Percentiles rank a stretch among this genome's conserved stretches.
Evolutionary conservation across 2,329 filamentous ascomycete species (phyloP).

Genomic region (Xylaria arbuscula): DNA sequence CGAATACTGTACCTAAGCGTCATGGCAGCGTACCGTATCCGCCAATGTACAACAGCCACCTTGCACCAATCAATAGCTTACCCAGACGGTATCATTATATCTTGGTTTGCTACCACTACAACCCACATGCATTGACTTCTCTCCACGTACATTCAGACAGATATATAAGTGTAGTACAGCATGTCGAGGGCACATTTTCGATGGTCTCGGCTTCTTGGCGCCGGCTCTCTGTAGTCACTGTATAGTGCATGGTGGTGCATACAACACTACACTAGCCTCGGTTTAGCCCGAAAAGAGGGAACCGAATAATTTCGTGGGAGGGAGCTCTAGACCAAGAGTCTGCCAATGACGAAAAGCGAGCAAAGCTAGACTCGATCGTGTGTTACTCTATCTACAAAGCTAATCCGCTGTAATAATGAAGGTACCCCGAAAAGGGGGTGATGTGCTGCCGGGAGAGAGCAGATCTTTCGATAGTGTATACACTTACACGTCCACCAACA

Average conservation of each 20-base stretch:
- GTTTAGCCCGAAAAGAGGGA: conserved; percentile 10
- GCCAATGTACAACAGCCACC: no score
- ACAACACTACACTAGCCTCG: neutral
- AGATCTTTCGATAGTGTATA: neutral
- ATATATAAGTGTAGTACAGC: neutral
- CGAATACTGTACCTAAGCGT: no score
- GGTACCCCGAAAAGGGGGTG: conserved; percentile 6
- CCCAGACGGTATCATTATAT: no score
- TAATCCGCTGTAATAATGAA: neutral
- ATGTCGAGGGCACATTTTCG: neutral
- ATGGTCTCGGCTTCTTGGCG: conserved; percentile 14
- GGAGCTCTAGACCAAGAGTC: neutral
- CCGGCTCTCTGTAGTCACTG: neutral
- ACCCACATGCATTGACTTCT: no score
- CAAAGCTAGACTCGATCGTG: conserved; percentile 8
- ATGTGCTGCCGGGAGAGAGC: neutral
- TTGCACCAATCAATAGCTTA: no score
- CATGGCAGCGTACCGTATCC: no score
- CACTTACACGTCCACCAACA: neutral
- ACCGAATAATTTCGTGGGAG: conserved; percentile 15
- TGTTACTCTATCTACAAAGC: neutral
- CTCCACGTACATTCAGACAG: no score
- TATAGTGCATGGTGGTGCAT: neutral
- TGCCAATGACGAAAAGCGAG: conserved; percentile 20
- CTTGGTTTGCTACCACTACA: no score